phyloP scores from a whole-genome alignment of 768 basidiomycete species.

The Wakefieldia striispora region DNA sequence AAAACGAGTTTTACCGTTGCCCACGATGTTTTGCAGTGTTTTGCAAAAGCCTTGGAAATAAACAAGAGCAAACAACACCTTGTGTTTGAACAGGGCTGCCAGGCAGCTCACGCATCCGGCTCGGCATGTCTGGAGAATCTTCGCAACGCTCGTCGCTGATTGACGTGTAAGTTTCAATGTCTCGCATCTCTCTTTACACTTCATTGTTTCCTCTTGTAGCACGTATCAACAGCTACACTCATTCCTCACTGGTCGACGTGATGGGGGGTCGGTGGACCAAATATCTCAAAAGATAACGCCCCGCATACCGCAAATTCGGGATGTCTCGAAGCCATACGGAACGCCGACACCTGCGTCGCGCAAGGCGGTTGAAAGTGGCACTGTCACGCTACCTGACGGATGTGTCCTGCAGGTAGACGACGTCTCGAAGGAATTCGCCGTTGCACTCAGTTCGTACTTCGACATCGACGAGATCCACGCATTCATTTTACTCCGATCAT shows the following conservation, averaged over 20 bases:
- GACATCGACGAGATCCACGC: slow-evolving; percentile 82
- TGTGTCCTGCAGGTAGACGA: slow-evolving; percentile 61
- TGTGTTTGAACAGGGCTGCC: slow-evolving; percentile 6
- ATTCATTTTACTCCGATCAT: slow-evolving; percentile 69
- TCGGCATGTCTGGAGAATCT: slow-evolving; percentile 42
- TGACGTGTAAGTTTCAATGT: slow-evolving; percentile 49
- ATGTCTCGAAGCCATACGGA: slow-evolving; percentile 64
- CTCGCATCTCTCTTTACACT: not conserved
- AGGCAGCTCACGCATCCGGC: not conserved
- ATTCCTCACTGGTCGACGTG: slow-evolving; percentile 55
- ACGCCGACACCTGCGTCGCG: slow-evolving; percentile 66
- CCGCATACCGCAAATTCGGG: slow-evolving; percentile 55
- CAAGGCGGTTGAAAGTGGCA: slow-evolving; percentile 63
- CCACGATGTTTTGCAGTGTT: slow-evolving; percentile 17
- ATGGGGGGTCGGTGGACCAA: slow-evolving; percentile 58
- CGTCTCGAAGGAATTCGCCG: slow-evolving; percentile 65
- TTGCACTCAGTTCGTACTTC: slow-evolving; percentile 70
- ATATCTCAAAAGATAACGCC: slow-evolving; percentile 55
- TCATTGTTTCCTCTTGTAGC: slow-evolving; percentile 33
- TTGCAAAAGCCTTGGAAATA: slow-evolving; percentile 24
- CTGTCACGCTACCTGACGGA: slow-evolving; percentile 67
- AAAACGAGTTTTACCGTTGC: no score
- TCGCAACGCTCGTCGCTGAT: slow-evolving; percentile 67
- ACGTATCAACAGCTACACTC: slow-evolving; percentile 66
- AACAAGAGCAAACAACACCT: slow-evolving; percentile 23